Evolutionary conservation across 805 yeast genomes (phyloP), one percentile per base, ranked within the genome.

Genomic region (Candida boidinii): DNA sequence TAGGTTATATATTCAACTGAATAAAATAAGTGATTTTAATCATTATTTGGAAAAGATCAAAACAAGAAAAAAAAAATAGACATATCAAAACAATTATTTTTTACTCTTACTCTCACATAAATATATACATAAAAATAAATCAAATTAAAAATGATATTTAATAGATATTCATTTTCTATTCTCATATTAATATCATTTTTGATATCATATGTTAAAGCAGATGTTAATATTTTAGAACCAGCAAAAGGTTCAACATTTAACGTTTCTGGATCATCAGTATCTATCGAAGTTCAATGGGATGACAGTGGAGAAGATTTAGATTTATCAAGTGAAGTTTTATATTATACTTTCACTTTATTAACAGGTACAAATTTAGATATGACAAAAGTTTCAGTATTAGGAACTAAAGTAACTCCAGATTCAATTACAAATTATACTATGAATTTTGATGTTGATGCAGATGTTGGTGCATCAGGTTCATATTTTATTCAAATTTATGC

Each of bases 401-500:
- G 44, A 2, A 33, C 45, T 0, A 43, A 63, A 1, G 21, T 63
- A 2, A 46, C 63, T 2, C 22, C 49, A 5, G 46, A 54, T 10
- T 23, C 13, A 18, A 34, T 72, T 2, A 38, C 55, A 12, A 58
- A 46, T 21, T 44, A 48, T 31, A 34, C 52, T 2, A 73, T 70
- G 45, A 50, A 63, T 1, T 72, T 76, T 1, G 27, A 54, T 0
- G 47, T 78, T 31, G 60, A 62, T 9, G 54, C 73, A 2, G 34
- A 59, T 17, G 48, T 48, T 9, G 79, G 73, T 23, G 74, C 75
- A 3, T 54, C 68, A 48, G 98, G 98, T 20, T 56, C 57, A 38
- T 90, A 72, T 56, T 84, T 62, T 54, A 53, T 90, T 42, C 96
- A 90, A 60, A 53, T 87, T 21, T 70, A 66, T 40, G 72, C 85